These are phyloP conservation scores for Exsudoporus frostii DNA, from an alignment of 768 basidiomycete species.

Conservation along the genomic window DNA sequence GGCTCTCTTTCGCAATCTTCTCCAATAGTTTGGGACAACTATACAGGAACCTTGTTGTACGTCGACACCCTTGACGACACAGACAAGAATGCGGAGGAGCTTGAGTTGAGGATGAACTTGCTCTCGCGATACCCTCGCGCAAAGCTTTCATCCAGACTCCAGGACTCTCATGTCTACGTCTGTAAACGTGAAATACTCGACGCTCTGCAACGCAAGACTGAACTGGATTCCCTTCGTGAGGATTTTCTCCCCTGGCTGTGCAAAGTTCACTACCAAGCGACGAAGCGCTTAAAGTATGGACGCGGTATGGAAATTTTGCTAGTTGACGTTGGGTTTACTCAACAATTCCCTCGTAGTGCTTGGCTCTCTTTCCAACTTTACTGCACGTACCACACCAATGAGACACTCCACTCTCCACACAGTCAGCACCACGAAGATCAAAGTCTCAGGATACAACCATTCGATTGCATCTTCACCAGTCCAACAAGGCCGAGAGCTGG, in stretches of 20 bases:
- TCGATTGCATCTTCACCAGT: slow-evolving; percentile 16
- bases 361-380: slow-evolving; percentile 40
- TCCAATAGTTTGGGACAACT: slow-evolving; percentile 68
- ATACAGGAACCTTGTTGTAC: slow-evolving; percentile 63
- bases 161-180: slow-evolving; percentile 91
- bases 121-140: slow-evolving; percentile 75
- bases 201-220: slow-evolving; percentile 60
- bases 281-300: slow-evolving; percentile 58
- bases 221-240: slow-evolving; percentile 80
- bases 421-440: slow-evolving; percentile 17
- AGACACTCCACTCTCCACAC: slow-evolving; percentile 56
- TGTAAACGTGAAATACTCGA: slow-evolving; percentile 75
- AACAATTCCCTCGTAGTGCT: slow-evolving; percentile 36
- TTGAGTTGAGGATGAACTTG: slow-evolving; percentile 74
- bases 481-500: slow-evolving; percentile 28
- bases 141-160: slow-evolving; percentile 61
- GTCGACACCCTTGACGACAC: slow-evolving; percentile 67
- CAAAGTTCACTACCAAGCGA: slow-evolving; percentile 74
- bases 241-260: slow-evolving; percentile 93
- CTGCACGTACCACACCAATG: slow-evolving; percentile 41
- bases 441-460: background rate
- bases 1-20: slow-evolving; percentile 40
- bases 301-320: slow-evolving; percentile 37
- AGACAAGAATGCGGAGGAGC: slow-evolving; percentile 66
- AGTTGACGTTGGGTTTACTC: background rate